Percentiles rank a stretch among this genome's conserved stretches.
Conservation (phyloP, 352 stramenopile species). For the Pythium brassicae region DNA sequence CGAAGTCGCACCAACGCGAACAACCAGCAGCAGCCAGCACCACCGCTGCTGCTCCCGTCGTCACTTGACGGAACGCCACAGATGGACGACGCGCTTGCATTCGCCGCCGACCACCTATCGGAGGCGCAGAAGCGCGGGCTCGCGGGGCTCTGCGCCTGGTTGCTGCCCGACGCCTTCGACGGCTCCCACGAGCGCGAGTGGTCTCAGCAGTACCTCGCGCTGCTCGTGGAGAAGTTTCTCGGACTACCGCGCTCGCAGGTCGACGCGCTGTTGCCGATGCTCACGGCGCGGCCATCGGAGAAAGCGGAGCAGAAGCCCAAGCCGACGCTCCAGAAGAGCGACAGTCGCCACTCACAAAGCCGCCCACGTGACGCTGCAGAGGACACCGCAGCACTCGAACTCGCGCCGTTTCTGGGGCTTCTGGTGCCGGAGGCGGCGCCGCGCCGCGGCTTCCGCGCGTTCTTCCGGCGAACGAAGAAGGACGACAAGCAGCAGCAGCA, state of each 20-base stretch:
- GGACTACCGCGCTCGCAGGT: constrained; percentile 42
- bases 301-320: constrained; percentile 11
- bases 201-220: constrained; percentile 57
- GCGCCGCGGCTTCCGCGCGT: constrained; percentile 20
- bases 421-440: constrained; percentile 32
- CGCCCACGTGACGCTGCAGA: neutral
- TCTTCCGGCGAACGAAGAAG: constrained; percentile 27
- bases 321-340: constrained; percentile 2
- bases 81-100: constrained; percentile 6
- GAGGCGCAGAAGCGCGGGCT: constrained; percentile 63
- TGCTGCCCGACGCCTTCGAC: constrained; percentile 63
- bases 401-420: constrained; percentile 54
- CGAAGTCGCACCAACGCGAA: too few relatives aligned
- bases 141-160: constrained; percentile 57
- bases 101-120: constrained; percentile 32
- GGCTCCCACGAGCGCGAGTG: constrained; percentile 48
- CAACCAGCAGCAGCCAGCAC: neutral
- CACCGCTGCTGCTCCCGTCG: neutral
- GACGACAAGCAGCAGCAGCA: constrained; percentile 15
- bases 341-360: constrained; percentile 13
- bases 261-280: constrained; percentile 70
- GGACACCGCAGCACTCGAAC: constrained; percentile 29
- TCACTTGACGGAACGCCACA: neutral
- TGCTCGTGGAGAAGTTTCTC: constrained; percentile 64
- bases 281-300: constrained; percentile 29